Base-by-base conservation (phyloP, 805 yeast genomes). In the Ogataea henricii region DNA sequence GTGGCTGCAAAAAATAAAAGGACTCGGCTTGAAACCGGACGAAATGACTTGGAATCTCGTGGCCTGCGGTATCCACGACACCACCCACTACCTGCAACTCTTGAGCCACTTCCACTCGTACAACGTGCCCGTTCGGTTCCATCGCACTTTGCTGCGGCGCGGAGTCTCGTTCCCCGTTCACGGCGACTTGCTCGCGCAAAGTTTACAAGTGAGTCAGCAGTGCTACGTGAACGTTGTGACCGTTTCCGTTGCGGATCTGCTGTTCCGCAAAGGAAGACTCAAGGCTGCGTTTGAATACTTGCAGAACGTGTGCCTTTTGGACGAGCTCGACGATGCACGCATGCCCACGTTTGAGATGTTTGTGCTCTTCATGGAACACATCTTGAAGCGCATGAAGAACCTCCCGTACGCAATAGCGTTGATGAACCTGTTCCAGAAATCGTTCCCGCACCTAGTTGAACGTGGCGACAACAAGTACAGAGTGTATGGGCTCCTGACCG, bases 321-420 rank as follows among this genome's bases (percentile, higher is more conserved):
- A 23, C 14, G 29, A 32, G 40, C n/a, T 14, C n/a, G 13, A 5
- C 10, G 22, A 16, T 14, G 10, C n/a, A 6, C 35, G 10, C 18
- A 17, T 6, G 12, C n/a, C 33, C 23, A 30, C 13, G 6, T 32
- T 16, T 22, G 21, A 45, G 4, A 40, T 47, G 1, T 47, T 55
- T 12, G 23, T 25, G 36, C 16, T 44, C 5, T 48, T 56, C n/a
- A 21, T 58, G 43, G 13, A 42, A 7, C 33, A 45, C 33, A 12
- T 57, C 3, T 23, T 58, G 16, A 40, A 48, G 27, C 34, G 44
- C 8, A 18, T 43, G 43, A 17, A 36, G 10, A 57, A 58, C 43
- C 45, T 60, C 14, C 58, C 64, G 1, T 58, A 47, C 25, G 53
- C 58, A 1, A 30, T 58, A 13, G 63, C 64, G 1, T 45, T 57